A percentile compares a stretch with the other conserved stretches of the same genome.
Conservation (phyloP, 352 stramenopile species). For the Globisporangium nunn region DNA sequence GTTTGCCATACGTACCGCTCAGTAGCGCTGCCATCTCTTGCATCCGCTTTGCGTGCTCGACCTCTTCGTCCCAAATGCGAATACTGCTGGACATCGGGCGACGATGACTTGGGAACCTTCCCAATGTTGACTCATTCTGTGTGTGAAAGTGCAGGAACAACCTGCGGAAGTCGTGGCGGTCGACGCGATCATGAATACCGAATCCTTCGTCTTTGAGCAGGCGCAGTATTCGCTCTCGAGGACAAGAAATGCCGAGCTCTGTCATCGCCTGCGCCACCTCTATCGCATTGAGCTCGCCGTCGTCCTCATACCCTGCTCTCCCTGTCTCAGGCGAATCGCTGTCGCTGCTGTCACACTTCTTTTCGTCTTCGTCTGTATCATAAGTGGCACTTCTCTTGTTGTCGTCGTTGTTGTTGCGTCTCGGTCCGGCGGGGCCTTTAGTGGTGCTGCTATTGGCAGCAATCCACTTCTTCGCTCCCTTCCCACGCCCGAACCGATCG, state of each 20-base stretch:
- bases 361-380: conserved; percentile 13
- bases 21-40: conserved; percentile 13
- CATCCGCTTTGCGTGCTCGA: conserved; percentile 11
- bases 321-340: conserved; percentile 15
- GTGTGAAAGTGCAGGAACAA: conserved; percentile 35
- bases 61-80: conserved; percentile 5
- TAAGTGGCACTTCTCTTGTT: conserved; percentile 1
- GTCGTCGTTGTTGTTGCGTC: too few species aligned
- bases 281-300: conserved; percentile 24
- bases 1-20: conserved; percentile 21
- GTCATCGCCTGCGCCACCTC: conserved; percentile 62
- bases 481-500: conserved; percentile 13
- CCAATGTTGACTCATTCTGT: conserved; percentile 11
- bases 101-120: conserved; percentile 2
- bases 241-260: conserved; percentile 57
- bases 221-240: conserved; percentile 49
- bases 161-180: conserved; percentile 23
- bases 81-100: background rate
- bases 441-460: background rate
- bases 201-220: conserved; percentile 45
- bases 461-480: background rate
- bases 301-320: background rate
- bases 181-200: conserved; percentile 26
- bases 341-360: conserved; percentile 21
- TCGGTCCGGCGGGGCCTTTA: too few species aligned